A percentile compares a stretch with the other conserved stretches of the same genome.
Evolutionary conservation across 495 filamentous ascomycete species (phyloP).

Genomic region (Immersiella caudata): DNA sequence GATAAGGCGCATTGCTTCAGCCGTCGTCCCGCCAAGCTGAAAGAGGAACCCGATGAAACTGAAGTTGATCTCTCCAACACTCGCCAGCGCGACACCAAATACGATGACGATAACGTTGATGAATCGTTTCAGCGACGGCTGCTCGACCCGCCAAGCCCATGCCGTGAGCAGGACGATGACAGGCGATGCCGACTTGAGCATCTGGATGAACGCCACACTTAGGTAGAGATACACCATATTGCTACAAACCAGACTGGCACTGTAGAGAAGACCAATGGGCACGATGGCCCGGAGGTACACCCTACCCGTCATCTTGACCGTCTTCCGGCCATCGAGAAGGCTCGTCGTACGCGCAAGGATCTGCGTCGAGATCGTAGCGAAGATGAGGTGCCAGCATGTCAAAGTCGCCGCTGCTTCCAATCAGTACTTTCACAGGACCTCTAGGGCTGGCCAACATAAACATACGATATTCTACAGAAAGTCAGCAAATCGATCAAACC

Average conservation of each 20-base stretch:
- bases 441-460: not conserved
- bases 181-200: slow-evolving; percentile 76
- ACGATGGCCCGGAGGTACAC: slow-evolving; percentile 72
- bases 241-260: slow-evolving; percentile 69
- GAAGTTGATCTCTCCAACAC: slow-evolving; percentile 76
- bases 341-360: slow-evolving; percentile 68
- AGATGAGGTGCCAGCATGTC: slow-evolving; percentile 77
- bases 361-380: slow-evolving; percentile 74
- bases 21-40: slow-evolving; percentile 69
- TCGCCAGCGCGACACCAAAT: slow-evolving; percentile 70
- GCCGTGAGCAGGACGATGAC: slow-evolving; percentile 67
- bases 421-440: slow-evolving; percentile 4
- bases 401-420: slow-evolving; percentile 53
- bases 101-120: slow-evolving; percentile 76
- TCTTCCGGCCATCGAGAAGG: slow-evolving; percentile 68
- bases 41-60: slow-evolving; percentile 67
- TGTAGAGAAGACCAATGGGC: slow-evolving; percentile 75
- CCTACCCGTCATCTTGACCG: slow-evolving; percentile 67
- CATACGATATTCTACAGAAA: too few species aligned
- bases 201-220: slow-evolving; percentile 78
- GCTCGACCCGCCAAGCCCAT: slow-evolving; percentile 66
- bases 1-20: slow-evolving; percentile 75
- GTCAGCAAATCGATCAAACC: slow-evolving; percentile 17
- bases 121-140: slow-evolving; percentile 61
- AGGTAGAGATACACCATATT: slow-evolving; percentile 77